Percentiles rank a stretch among this genome's conserved stretches.
phyloP scores from a whole-genome alignment of 768 basidiomycete species.

The Amanita thiersii region DNA sequence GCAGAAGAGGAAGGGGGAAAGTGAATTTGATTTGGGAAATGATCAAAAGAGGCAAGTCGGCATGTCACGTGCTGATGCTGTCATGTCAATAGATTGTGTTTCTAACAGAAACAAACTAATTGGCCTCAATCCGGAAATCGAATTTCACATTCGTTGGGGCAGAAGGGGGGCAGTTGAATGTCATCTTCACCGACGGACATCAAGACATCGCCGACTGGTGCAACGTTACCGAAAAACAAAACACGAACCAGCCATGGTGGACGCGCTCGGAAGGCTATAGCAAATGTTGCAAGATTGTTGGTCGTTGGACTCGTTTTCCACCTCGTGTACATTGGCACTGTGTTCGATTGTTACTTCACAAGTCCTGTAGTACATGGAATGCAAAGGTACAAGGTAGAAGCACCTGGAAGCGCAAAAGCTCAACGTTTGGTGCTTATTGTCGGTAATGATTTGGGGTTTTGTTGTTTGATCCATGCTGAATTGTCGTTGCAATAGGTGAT shows the following conservation, averaged over 20 bases:
- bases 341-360: slow-evolving; percentile 86
- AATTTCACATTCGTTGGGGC: neutral
- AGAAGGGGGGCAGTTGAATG: neutral
- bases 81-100: no score
- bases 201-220: neutral
- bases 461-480: neutral
- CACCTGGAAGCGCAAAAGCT: slow-evolving; percentile 31
- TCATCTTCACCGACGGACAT: neutral
- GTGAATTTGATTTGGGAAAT: no score
- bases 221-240: neutral
- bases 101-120: no score
- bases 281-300: slow-evolving; percentile 38
- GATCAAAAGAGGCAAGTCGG: no score
- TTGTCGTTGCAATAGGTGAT: slow-evolving; percentile 42
- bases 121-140: no score
- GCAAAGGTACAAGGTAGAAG: slow-evolving; percentile 39
- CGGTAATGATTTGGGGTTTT: slow-evolving; percentile 32
- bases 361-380: slow-evolving; percentile 79
- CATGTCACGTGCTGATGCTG: no score
- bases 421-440: slow-evolving; percentile 76
- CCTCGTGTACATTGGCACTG: slow-evolving; percentile 59
- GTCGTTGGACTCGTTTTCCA: slow-evolving; percentile 70
- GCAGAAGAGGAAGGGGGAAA: no score
- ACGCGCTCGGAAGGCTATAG: neutral
- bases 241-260: neutral